phyloP scores from a whole-genome alignment of 345 rosid genomes.

The Limnanthes douglasii region DNA sequence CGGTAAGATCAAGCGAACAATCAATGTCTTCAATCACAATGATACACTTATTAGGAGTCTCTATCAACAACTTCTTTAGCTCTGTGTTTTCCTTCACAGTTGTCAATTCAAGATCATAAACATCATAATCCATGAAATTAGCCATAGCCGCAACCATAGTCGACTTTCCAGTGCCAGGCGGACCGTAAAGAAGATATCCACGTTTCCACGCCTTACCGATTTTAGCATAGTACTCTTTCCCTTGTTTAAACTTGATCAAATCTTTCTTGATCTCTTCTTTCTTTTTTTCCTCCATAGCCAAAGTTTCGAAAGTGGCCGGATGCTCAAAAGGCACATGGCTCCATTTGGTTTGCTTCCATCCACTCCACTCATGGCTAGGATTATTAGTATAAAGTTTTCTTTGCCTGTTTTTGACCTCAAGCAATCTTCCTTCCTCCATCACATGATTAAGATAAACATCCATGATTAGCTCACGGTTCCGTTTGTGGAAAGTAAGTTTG shows the following conservation, averaged over 20 bases:
- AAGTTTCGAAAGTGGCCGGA: slow-evolving; percentile 43
- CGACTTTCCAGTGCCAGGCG: slow-evolving; percentile 67
- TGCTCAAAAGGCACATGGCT: slow-evolving; percentile 27
- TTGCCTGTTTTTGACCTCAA: slow-evolving; percentile 15
- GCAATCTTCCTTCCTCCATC: slow-evolving; percentile 22
- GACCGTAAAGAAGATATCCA: slow-evolving; percentile 57
- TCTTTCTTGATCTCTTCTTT: slow-evolving; percentile 41
- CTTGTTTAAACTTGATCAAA: slow-evolving; percentile 26
- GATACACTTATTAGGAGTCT: slow-evolving; percentile 29
- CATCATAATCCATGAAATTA: slow-evolving; percentile 39
- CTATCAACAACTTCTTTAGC: slow-evolving; percentile 33
- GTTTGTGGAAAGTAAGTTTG: slow-evolving; percentile 27
- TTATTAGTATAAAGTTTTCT: slow-evolving; percentile 32
- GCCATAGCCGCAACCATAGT: slow-evolving; percentile 59
- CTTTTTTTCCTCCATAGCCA: slow-evolving; percentile 38
- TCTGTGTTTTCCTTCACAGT: slow-evolving; percentile 39
- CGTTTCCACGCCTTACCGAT: slow-evolving; percentile 69
- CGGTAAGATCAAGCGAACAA: slow-evolving; percentile 38
- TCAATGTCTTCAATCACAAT: slow-evolving; percentile 63
- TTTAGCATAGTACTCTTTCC: slow-evolving; percentile 40
- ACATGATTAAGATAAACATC: slow-evolving; percentile 17
- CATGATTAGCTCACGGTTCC: slow-evolving; percentile 17
- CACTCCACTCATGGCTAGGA: slow-evolving; percentile 13
- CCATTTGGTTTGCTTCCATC: slow-evolving; percentile 13
- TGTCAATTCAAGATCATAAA: slow-evolving; percentile 55